Evolutionary conservation across 371 early-diverging fungal species (phyloP), one percentile per base, ranked within the genome.

Genomic region (Lichtheimia hyalospora): DNA sequence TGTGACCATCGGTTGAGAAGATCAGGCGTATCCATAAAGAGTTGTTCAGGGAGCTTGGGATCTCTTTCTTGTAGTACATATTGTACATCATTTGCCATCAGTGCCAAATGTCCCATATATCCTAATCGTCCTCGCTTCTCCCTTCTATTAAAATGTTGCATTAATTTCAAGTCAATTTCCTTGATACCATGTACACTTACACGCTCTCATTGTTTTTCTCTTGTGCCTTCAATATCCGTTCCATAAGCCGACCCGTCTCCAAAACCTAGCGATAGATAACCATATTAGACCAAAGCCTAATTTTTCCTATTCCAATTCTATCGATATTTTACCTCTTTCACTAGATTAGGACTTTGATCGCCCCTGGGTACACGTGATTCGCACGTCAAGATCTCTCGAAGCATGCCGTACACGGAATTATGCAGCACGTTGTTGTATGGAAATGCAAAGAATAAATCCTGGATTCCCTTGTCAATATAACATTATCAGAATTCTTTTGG

Each of bases 391-490:
- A 60, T 52, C 24, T 68, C 63, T 27, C 57, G 58, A 14, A 68
- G 4, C 28, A 63, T n/a, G 28, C 54, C 60, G 43, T 60, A 63
- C 4, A 63, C 52, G 1, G 57, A 51, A 12, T 54, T 54, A 43
- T 68, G 68, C 3, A 57, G 41, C 1, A 68, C 42, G 49, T 68
- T 68, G 43, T 62, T 62, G 43, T 21, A 60, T 25, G 68, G 63
- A 44, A 63, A 63, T 23, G 60, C 68, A 54, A 68, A 68, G 49
- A 68, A 68, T 12, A 63, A 18, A 16, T 68, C 63, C 68, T 68
- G 25, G 6, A 34, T 8, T 44, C 52, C 15, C 6, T 39, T 20
- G 27, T 27, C 21, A 39, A 16, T 21, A 44, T 18, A 44, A 28
- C 0, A 24, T 40, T 8, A 27, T 4, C 14, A 34, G 34, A 10